Evolutionary conservation across 768 basidiomycete genomes (phyloP).

Genomic region (Naganishia kalamii): DNA sequence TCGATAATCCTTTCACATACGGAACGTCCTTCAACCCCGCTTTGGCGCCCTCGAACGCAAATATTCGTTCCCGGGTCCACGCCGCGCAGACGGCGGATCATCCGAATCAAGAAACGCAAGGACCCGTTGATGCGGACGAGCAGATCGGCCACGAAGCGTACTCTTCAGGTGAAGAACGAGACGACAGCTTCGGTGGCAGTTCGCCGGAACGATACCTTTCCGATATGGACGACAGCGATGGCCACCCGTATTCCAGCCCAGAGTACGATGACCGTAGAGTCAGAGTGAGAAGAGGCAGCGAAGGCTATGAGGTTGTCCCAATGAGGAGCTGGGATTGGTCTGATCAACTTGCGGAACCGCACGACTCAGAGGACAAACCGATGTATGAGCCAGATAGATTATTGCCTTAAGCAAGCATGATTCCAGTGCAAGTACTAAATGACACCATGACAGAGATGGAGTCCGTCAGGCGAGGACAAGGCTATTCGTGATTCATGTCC

Average conservation of each 20-base stretch:
- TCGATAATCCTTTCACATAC: slow-evolving; percentile 73
- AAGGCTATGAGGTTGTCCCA: slow-evolving; percentile 41
- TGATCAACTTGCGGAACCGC: not conserved
- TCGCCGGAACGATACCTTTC: slow-evolving; percentile 43
- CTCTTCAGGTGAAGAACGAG: slow-evolving; percentile 29
- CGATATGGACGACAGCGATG: slow-evolving; percentile 39
- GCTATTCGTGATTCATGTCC: not conserved
- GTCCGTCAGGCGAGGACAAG: not conserved
- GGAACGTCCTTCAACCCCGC: slow-evolving; percentile 70
- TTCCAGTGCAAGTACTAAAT: too few species aligned
- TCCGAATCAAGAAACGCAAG: not conserved
- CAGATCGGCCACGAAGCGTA: not conserved
- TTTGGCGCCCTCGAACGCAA: slow-evolving; percentile 60
- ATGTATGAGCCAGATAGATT: too few species aligned
- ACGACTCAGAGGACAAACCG: not conserved
- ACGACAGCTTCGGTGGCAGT: slow-evolving; percentile 23
- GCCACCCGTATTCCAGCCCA: not conserved
- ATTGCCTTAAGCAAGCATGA: too few species aligned
- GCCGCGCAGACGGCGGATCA: slow-evolving; percentile 3
- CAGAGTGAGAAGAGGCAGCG: slow-evolving; percentile 42
- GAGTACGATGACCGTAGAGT: not conserved
- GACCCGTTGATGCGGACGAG: not conserved
- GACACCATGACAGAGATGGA: too few species aligned
- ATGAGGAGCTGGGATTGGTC: slow-evolving; percentile 13
- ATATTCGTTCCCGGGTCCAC: slow-evolving; percentile 25